A percentile compares a stretch with the other conserved stretches of the same genome.
These are phyloP conservation scores for Chlorella sp. DNA, from an alignment of 139 green algal genomes.

Conservation along the genomic window DNA sequence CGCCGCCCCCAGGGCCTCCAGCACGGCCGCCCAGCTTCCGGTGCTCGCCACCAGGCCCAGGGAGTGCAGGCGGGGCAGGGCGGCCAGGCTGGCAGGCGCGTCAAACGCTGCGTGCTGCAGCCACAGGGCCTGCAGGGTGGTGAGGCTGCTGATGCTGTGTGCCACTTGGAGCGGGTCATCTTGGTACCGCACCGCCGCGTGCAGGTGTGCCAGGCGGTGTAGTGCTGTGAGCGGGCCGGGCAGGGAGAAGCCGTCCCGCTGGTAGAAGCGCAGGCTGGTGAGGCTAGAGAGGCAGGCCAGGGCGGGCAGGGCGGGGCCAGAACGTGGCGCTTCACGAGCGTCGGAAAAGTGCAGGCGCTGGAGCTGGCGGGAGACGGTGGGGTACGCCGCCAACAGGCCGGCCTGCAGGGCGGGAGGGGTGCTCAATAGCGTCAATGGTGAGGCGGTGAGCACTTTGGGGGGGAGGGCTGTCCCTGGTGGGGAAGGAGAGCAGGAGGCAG, in stretches of 20 bases:
- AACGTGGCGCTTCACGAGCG: neutral
- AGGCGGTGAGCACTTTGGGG: neutral
- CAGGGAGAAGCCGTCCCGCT: constrained; percentile 14
- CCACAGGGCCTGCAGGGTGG: constrained; percentile 8
- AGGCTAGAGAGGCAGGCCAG: neutral
- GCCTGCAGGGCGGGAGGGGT: neutral
- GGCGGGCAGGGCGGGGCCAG: neutral
- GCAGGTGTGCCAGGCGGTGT: neutral
- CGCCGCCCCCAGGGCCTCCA: neutral
- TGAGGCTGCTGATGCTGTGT: neutral
- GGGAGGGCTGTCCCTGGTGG: neutral
- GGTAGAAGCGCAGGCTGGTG: constrained; percentile 17
- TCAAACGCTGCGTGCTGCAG: constrained; percentile 26
- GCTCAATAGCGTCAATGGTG: neutral
- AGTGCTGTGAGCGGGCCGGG: constrained; percentile 15
- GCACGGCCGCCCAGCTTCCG: neutral
- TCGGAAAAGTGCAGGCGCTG: constrained; percentile 12
- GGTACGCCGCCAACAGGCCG: neutral
- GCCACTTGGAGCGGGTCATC: neutral
- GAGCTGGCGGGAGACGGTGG: neutral
- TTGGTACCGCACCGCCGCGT: constrained; percentile 9
- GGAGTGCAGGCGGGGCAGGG: constrained; percentile 2
- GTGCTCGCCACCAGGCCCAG: constrained; percentile 15
- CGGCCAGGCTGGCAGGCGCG: neutral
- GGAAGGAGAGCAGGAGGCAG: neutral